A percentile compares a stretch with the other conserved stretches of the same genome.
These are phyloP conservation scores for Sordariomycetes sp. DNA, from an alignment of 2,329 filamentous ascomycete species.

Conservation along the genomic window DNA sequence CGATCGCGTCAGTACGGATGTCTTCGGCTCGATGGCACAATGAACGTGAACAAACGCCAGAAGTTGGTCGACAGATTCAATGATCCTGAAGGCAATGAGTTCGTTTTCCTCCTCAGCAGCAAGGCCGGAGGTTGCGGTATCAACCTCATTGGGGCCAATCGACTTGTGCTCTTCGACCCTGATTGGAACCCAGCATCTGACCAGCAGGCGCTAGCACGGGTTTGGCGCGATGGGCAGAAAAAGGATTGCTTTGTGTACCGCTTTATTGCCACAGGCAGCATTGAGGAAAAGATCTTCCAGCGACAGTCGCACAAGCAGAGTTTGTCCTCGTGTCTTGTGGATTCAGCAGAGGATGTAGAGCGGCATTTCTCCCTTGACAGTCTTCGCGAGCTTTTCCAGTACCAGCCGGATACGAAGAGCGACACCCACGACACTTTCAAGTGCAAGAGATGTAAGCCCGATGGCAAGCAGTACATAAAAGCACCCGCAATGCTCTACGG, in stretches of 20 bases:
- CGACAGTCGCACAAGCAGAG: slow-evolving; percentile 97
- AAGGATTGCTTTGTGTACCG: slow-evolving; percentile 99
- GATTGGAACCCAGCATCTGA: slow-evolving; percentile 98
- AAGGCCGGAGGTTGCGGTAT: slow-evolving; percentile 96
- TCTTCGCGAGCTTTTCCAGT: slow-evolving; percentile 88
- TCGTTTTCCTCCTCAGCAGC: slow-evolving; percentile 90
- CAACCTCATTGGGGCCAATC: slow-evolving; percentile 89
- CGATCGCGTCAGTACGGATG: slow-evolving; percentile 76
- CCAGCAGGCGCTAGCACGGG: slow-evolving; percentile 91
- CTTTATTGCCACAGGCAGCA: slow-evolving; percentile 97
- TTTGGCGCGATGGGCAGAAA: slow-evolving; percentile 98
- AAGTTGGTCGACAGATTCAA: slow-evolving; percentile 98
- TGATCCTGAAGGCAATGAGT: slow-evolving; percentile 79
- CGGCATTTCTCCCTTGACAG: slow-evolving; percentile 91
- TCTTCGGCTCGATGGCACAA: slow-evolving; percentile 87
- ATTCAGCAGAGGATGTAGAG: slow-evolving; percentile 94
- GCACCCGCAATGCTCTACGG: slow-evolving; percentile 93
- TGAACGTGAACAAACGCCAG: slow-evolving; percentile 95
- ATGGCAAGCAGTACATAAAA: slow-evolving; percentile 81
- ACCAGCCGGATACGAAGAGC: slow-evolving; percentile 71
- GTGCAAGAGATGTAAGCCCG: slow-evolving; percentile 86
- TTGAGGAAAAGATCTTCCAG: slow-evolving; percentile 99
- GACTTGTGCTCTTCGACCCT: slow-evolving; percentile 90
- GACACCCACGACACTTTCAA: slow-evolving; percentile 99
- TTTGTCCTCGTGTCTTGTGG: slow-evolving; percentile 89